Percentiles rank a stretch among this genome's conserved stretches.
Evolutionary conservation across 345 rosid genomes (phyloP).

Genomic region (Turnera subulata): DNA sequence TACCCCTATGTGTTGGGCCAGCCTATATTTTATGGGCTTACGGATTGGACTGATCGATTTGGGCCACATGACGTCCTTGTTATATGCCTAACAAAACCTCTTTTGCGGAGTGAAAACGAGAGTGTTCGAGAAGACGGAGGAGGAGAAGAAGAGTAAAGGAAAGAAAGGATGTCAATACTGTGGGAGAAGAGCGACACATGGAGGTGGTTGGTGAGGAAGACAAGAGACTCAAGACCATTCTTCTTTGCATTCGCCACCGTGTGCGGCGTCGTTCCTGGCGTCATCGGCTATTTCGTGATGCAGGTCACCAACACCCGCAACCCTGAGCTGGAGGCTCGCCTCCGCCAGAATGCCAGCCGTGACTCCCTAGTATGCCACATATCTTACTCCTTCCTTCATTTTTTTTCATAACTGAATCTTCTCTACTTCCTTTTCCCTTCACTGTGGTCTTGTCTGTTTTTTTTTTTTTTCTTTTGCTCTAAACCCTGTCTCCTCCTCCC

Average conservation of each 20-base stretch:
- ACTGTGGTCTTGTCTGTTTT: too few species aligned
- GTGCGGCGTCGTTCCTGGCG: slow-evolving; percentile 87
- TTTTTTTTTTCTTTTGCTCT: too few species aligned
- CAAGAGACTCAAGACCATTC: slow-evolving; percentile 81
- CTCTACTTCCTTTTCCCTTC: too few species aligned
- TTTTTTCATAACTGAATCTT: too few species aligned
- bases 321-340: slow-evolving; percentile 76
- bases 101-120: too few species aligned
- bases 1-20: too few species aligned
- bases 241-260: slow-evolving; percentile 81
- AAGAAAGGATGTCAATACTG: slow-evolving; percentile 44
- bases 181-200: slow-evolving; percentile 71
- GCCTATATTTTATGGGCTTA: too few species aligned
- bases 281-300: slow-evolving; percentile 87
- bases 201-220: slow-evolving; percentile 77
- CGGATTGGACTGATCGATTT: too few species aligned
- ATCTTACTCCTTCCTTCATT: neutral
- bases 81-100: too few species aligned
- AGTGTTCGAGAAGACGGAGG: too few species aligned
- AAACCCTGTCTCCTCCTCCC: too few species aligned
- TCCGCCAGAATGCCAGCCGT: slow-evolving; percentile 73
- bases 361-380: slow-evolving; percentile 54
- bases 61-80: too few species aligned
- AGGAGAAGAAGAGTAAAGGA: neutral
- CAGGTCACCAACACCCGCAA: slow-evolving; percentile 69